Percentiles rank a stretch among this genome's conserved stretches.
Conservation (phyloP, 176 grass and related monocot genomes). For the Oryza australiensis region DNA sequence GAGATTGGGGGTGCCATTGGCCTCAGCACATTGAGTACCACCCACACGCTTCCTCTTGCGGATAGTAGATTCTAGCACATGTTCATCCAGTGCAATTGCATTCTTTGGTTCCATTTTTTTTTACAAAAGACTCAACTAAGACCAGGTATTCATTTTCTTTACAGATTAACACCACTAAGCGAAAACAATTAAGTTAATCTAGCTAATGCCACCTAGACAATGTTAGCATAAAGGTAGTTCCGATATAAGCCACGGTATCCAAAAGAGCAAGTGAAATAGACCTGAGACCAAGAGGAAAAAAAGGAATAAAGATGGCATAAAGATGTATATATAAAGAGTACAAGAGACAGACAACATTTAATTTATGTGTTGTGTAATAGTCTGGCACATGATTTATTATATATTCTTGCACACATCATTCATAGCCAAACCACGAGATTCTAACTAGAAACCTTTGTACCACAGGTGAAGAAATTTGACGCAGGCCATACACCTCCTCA, state of each 20-base stretch:
- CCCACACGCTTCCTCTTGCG: conserved; percentile 52
- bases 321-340: conserved; percentile 9
- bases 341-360: not conserved
- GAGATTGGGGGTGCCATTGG: not conserved
- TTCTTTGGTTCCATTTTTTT: conserved; percentile 68
- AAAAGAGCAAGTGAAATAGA: conserved; percentile 35
- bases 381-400: not conserved
- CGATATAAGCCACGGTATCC: conserved; percentile 25
- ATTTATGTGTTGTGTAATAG: not conserved
- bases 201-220: conserved; percentile 38
- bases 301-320: conserved; percentile 29
- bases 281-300: conserved; percentile 34
- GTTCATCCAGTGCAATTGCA: conserved; percentile 47
- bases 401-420: conserved; percentile 13
- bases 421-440: not conserved
- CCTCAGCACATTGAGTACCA: conserved; percentile 25
- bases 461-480: not conserved
- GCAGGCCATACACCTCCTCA: not conserved
- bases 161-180: conserved; percentile 40
- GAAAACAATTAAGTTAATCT: conserved; percentile 23
- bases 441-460: not conserved
- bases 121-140: conserved; percentile 33
- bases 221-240: conserved; percentile 35
- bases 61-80: conserved; percentile 18
- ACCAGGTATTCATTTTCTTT: conserved; percentile 39